Evolutionary conservation across 768 basidiomycete species (phyloP), one percentile per base, ranked within the genome.

Genomic region (Hygrocybe punicea): DNA sequence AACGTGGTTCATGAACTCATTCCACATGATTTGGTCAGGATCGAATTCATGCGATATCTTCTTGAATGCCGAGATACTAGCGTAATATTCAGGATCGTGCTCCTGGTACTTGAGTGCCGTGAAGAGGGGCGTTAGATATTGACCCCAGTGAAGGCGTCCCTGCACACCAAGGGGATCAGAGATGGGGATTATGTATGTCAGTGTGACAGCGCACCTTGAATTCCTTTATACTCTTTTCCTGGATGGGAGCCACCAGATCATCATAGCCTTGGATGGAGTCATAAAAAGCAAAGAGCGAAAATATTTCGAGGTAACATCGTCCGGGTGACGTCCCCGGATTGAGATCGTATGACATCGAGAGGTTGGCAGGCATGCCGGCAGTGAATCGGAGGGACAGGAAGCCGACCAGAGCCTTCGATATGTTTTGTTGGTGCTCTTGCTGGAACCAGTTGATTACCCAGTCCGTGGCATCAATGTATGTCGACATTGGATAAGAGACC

Each of bases 81-180:
- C 49, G 14, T 34, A 51, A 23, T 14, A 51, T 21, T 51, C 49
- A 4, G 49, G 49, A 21, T 51, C 49, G 4, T 16, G 3, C 9
- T 33, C 29, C 35, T 51, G 8, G 35, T 51, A 51, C 29, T 51
- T 13, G 49, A 13, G n/a, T 8, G 29, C 35, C 16, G 49, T 51
- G 49, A 51, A 51, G 8, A 2, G 14, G 4, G 49, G 29, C 4
- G 7, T 51, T 4, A 51, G 49, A 24, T 51, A 51, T 51, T 51
- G 49, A 25, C 49, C 49, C 49, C 49, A 51, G 29, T 51, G 49
- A 33, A 51, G 49, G 6, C 49, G 49, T 33, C 49, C 49, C 49
- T 51, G 35, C 11, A 23, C 21, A 47, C 11, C 29, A 48, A 21
- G 25, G 4, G 47, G 21, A 19, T 29, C 25, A 51, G 21, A n/a